Percentiles rank a stretch among this genome's conserved stretches.
phyloP scores from a whole-genome alignment of 1,139 yeast genomes.

The Yamadazyma friedrichii region DNA sequence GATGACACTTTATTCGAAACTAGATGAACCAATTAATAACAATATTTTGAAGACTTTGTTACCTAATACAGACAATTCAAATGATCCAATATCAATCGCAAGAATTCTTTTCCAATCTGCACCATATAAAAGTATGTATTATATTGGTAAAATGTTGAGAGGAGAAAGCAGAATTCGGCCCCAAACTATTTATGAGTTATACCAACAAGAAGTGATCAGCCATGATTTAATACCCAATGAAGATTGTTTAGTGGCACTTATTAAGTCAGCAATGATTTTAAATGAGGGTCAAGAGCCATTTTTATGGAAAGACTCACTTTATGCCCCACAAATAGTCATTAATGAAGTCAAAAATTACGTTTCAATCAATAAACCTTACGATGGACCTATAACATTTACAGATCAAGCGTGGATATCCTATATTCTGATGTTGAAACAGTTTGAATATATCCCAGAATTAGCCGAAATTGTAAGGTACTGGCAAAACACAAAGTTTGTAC shows the following conservation, averaged over 20 bases:
- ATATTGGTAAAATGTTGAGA: conserved; percentile 36
- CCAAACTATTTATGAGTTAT: conserved; percentile 31
- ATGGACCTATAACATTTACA: conserved; percentile 39
- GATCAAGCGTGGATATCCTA: conserved; percentile 51
- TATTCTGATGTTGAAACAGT: conserved; percentile 48
- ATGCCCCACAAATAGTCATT: conserved; percentile 62
- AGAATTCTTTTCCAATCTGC: background rate
- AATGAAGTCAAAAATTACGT: conserved; percentile 49
- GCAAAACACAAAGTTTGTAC: conserved; percentile 50
- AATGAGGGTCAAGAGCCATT: conserved; percentile 19
- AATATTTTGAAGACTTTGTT: background rate
- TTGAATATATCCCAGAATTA: conserved; percentile 49
- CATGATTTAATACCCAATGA: conserved; percentile 29
- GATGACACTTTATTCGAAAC: conserved; percentile 1
- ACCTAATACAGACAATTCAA: background rate
- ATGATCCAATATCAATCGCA: background rate
- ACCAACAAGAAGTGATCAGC: conserved; percentile 23
- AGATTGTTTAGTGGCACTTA: conserved; percentile 41
- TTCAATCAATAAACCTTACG: conserved; percentile 6
- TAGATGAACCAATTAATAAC: background rate
- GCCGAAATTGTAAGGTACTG: conserved; percentile 56
- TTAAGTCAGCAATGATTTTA: conserved; percentile 33
- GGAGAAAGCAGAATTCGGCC: conserved; percentile 49
- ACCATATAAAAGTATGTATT: background rate
- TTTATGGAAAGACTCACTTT: conserved; percentile 45